Conservation (phyloP, 331 rosid species). For the Spiraea crenata region DNA sequence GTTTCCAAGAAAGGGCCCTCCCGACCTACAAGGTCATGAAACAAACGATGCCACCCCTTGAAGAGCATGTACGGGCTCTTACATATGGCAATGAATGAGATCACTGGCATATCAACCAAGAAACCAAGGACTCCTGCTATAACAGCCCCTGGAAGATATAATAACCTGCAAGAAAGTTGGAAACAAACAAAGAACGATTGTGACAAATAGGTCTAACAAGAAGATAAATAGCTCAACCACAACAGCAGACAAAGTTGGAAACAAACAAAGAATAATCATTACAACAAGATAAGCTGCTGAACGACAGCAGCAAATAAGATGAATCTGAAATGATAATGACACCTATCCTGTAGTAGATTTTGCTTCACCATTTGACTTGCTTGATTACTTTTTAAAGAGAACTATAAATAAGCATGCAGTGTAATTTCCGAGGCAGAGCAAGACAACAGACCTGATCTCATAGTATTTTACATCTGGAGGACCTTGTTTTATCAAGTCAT, state of each 20-base stretch:
- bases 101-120: constrained; percentile 60
- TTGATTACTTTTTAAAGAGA: too few relatives aligned
- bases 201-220: not conserved
- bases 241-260: too few relatives aligned
- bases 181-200: constrained; percentile 3
- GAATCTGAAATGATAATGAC: not conserved
- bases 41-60: constrained; percentile 92
- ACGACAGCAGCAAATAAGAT: not conserved
- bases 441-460: constrained; percentile 68
- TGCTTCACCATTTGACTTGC: too few relatives aligned
- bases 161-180: constrained; percentile 52
- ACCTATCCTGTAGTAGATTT: not conserved
- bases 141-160: constrained; percentile 73
- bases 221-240: constrained; percentile 9
- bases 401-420: too few relatives aligned
- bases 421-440: not conserved
- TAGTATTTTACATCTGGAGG: constrained; percentile 58
- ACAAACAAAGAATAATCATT: too few relatives aligned
- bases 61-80: constrained; percentile 85
- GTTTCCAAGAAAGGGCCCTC: constrained; percentile 99
- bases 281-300: too few relatives aligned
- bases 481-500: constrained; percentile 51
- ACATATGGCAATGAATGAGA: constrained; percentile 68
- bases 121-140: constrained; percentile 62
- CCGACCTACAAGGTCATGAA: constrained; percentile 95